These are phyloP conservation scores for Beauveria sp. DNA, from an alignment of 2,329 filamentous ascomycete species.

Conservation along the genomic window DNA sequence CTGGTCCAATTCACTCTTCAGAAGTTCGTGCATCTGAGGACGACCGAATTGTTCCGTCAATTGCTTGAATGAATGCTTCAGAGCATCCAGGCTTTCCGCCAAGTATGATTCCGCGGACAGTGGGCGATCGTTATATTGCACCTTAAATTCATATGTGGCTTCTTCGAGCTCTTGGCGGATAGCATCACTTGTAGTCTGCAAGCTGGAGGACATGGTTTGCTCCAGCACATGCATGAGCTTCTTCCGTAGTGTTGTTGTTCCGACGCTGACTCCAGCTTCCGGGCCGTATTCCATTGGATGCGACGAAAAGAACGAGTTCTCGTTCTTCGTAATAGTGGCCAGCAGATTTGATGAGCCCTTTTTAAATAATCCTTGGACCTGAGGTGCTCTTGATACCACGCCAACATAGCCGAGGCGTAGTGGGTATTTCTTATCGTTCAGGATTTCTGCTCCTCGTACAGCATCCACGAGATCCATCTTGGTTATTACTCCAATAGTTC, in stretches of 20 bases:
- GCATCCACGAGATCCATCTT: slow-evolving; percentile 98
- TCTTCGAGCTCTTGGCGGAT: slow-evolving; percentile 94
- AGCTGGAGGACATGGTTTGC: slow-evolving; percentile 89
- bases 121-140: slow-evolving; percentile 96
- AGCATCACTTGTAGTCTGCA: slow-evolving; percentile 82
- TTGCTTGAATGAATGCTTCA: slow-evolving; percentile 96
- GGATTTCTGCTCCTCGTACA: slow-evolving; percentile 64
- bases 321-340: slow-evolving; percentile 76
- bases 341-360: slow-evolving; percentile 74
- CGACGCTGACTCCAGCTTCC: slow-evolving; percentile 65
- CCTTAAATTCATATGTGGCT: slow-evolving; percentile 97
- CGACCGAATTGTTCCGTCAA: slow-evolving; percentile 87
- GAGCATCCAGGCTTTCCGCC: slow-evolving; percentile 86
- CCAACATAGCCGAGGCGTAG: slow-evolving; percentile 93
- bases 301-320: slow-evolving; percentile 76
- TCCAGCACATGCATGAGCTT: slow-evolving; percentile 97
- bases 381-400: slow-evolving; percentile 78
- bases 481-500: slow-evolving; percentile 96
- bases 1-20: slow-evolving; percentile 91
- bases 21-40: slow-evolving; percentile 76
- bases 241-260: slow-evolving; percentile 79
- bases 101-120: slow-evolving; percentile 94
- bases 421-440: slow-evolving; percentile 87
- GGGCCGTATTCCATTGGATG: slow-evolving; percentile 75
- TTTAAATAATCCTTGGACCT: slow-evolving; percentile 67